A percentile compares a stretch with the other conserved stretches of the same genome.
Conservation (phyloP, 1,284 basidiomycete genomes). For the Uromyces viciae-fabae region DNA sequence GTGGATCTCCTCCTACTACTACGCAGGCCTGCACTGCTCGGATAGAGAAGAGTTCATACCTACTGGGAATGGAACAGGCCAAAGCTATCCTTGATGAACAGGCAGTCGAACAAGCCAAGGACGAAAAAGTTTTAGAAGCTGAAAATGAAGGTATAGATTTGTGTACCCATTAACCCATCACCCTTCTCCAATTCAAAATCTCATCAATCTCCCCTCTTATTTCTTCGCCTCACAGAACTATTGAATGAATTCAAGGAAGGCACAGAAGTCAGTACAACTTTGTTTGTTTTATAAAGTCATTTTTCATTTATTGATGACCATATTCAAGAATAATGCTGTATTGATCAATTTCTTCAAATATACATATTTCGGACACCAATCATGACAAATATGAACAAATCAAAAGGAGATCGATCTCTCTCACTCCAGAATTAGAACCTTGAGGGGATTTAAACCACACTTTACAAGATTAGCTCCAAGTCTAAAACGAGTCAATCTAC, state of each 20-base stretch:
- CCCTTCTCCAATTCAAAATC: not conserved
- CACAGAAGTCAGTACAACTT: slow-evolving; percentile 20
- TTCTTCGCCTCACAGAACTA: slow-evolving; percentile 13
- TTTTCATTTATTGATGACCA: too few species aligned
- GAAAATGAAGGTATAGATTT: slow-evolving; percentile 16
- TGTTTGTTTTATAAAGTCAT: not conserved
- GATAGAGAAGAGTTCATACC: slow-evolving; percentile 8
- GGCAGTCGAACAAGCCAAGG: slow-evolving; percentile 4
- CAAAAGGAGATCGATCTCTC: slow-evolving; percentile 39
- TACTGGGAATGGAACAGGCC: not conserved
- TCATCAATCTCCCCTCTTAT: not conserved
- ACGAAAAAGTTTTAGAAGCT: not conserved
- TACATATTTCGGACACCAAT: too few species aligned
- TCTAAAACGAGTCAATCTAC: slow-evolving; percentile 30
- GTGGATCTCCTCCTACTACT: not conserved
- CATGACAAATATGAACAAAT: too few species aligned
- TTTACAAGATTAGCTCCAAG: slow-evolving; percentile 9
- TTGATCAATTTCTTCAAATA: too few species aligned
- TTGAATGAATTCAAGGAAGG: slow-evolving; percentile 34
- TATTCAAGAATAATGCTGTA: too few species aligned
- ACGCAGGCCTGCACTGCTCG: not conserved
- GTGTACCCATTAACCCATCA: not conserved
- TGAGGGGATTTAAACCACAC: slow-evolving; percentile 29
- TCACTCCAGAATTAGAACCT: slow-evolving; percentile 27
- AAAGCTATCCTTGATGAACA: not conserved